Conservation (phyloP, 1,139 yeast genomes). For the Sporopachydermia cereana region DNA sequence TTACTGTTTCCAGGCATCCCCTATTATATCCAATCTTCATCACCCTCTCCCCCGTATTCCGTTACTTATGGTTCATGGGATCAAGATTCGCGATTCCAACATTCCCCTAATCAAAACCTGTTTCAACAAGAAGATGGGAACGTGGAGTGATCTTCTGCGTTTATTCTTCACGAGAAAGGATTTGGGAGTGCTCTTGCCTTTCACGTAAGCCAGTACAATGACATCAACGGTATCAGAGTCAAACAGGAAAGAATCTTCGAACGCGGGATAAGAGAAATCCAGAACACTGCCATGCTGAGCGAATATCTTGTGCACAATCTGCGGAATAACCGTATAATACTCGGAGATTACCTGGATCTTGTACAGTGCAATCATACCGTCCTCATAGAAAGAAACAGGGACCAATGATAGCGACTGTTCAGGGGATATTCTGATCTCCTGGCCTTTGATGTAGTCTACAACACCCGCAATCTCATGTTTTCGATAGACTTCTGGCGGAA, state of each 20-base stretch:
- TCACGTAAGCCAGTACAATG: not conserved
- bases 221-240: not conserved
- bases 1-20: too few relatives aligned
- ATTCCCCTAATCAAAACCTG: conserved; percentile 4
- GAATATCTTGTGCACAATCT: conserved; percentile 5
- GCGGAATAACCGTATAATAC: conserved; percentile 4
- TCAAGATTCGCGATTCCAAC: not conserved
- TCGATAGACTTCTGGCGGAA: conserved; percentile 3
- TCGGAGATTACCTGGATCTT: conserved; percentile 1
- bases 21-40: too few relatives aligned
- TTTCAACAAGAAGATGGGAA: not conserved
- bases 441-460: conserved; percentile 1
- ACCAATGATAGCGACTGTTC: not conserved
- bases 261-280: not conserved
- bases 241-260: not conserved
- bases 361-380: conserved; percentile 5
- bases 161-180: not conserved
- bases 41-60: conserved; percentile 3
- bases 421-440: not conserved
- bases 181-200: not conserved
- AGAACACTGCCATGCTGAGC: not conserved
- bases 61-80: not conserved
- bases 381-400: not conserved
- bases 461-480: not conserved
- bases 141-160: not conserved